Base-by-base conservation (phyloP, 2,329 filamentous ascomycete genomes). In the Ploettnerulaceae sp. region DNA sequence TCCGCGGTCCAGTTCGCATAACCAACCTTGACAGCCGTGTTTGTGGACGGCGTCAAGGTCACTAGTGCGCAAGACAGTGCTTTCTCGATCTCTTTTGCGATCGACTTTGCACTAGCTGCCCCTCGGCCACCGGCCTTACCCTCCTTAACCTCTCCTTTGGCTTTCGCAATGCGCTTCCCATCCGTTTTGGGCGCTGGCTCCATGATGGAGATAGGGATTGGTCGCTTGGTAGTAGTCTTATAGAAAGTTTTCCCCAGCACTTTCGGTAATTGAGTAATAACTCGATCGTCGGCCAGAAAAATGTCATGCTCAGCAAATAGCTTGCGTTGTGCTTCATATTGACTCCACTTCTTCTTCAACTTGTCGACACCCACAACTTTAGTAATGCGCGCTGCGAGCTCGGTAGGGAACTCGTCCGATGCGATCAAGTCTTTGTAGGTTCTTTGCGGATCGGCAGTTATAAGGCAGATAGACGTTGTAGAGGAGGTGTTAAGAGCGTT, bases 161-260 rank as follows among this genome's bases (percentile, higher is more conserved):
- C 69, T 22, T 71, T 71, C 66, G 81, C 79, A 47, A 73, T 72
- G 29, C 69, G 67, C 71, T 80, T 79, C 52, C 74, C 75, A 52
- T 80, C 74, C 14, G 73, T 74, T 67, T 79, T 85, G 54, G 76
- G 72, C 43, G 74, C 73, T 64, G 81, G 75, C 53, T 81, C 67
- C 60, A 72, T 76, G 52, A 97, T 75, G 33, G 76, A 73, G 28
- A 97, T 78, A 20, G 93, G 90, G 48, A 98, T 81, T 7, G 93
- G 93, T 29, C 91, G 78, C 76, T 97, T 97, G 54, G 71, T 69
- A 3, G 84, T 87, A 47, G 71, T 76, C 71, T 89, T 85, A 77
- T 93, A 97, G 67, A 98, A 97, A 1, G 84, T 84, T 72, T 95
- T 97, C 59, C 91, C 93, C 9, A 98, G 80, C 2, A 82, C 73